A percentile compares a stretch with the other conserved stretches of the same genome.
Conservation (phyloP, 2,329 filamentous ascomycete genomes). For the Colletotrichum nymphaeae region DNA sequence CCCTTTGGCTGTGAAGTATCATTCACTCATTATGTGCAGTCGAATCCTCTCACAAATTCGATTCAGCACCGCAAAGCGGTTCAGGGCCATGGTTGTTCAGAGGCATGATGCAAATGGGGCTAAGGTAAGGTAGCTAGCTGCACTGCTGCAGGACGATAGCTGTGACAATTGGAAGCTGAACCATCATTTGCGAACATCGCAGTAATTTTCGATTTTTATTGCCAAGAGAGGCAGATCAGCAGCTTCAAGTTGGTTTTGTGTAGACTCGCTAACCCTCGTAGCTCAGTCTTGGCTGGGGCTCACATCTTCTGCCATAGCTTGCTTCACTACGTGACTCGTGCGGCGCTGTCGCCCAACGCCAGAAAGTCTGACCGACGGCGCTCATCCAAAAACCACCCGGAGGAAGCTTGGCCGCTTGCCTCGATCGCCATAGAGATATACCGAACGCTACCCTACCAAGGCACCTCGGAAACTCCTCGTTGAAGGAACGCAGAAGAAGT, state of each 20-base stretch:
- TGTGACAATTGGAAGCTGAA: neutral
- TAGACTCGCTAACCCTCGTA: constrained; percentile 21
- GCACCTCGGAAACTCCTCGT: neutral
- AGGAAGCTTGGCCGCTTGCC: constrained; percentile 10
- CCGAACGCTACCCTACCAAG: neutral
- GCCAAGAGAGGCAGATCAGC: constrained; percentile 17
- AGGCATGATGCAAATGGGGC: too few species aligned
- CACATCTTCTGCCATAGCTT: neutral
- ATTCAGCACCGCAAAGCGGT: neutral
- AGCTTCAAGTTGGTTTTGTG: constrained; percentile 13
- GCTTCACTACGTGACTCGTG: constrained; percentile 14
- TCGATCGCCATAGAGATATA: constrained; percentile 4
- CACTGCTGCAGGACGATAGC: too few species aligned
- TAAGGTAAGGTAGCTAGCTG: neutral
- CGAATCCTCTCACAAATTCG: neutral
- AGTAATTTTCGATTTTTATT: neutral
- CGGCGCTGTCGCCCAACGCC: neutral
- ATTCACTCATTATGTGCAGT: too few species aligned
- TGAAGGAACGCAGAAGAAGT: neutral
- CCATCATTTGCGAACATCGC: neutral
- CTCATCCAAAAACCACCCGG: neutral
- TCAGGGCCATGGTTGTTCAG: too few species aligned
- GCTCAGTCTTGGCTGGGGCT: constrained; percentile 21
- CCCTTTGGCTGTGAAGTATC: too few species aligned
- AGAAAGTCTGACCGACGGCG: neutral